These are phyloP conservation scores for Clonostachys rhizophaga DNA, from an alignment of 2,329 filamentous ascomycete genomes.

Conservation along the genomic window DNA sequence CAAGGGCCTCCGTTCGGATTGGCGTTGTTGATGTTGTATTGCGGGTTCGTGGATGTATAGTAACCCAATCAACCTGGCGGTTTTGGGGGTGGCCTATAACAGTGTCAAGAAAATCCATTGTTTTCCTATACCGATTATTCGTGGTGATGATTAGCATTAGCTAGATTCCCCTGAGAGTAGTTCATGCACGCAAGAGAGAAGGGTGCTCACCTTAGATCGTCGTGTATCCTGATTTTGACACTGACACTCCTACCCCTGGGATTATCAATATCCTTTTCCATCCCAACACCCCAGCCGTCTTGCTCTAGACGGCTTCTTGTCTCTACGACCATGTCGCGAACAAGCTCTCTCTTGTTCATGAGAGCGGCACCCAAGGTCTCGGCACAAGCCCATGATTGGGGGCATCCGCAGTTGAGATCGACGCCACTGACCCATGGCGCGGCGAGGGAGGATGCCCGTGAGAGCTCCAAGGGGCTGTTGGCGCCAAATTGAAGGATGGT, in stretches of 20 bases:
- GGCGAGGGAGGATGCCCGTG: conserved; percentile 57
- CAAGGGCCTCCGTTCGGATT: conserved; percentile 58
- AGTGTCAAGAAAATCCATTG: conserved; percentile 58
- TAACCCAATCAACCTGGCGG: conserved; percentile 61
- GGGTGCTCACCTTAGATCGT: conserved; percentile 45
- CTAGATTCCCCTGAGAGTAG: background rate
- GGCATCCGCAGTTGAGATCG: conserved; percentile 70
- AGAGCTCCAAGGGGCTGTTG: conserved; percentile 55
- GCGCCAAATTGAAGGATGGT: conserved; percentile 66
- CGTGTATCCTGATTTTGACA: conserved; percentile 67
- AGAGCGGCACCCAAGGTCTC: conserved; percentile 65
- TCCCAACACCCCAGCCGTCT: conserved; percentile 48
- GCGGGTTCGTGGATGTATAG: conserved; percentile 63
- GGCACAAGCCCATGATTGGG: conserved; percentile 68
- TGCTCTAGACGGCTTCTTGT: conserved; percentile 44
- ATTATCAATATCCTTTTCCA: conserved; percentile 33
- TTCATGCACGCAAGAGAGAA: background rate
- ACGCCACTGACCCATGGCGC: conserved; percentile 59
- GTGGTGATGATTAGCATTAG: conserved; percentile 1
- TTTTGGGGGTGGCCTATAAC: conserved; percentile 49
- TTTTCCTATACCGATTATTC: conserved; percentile 30
- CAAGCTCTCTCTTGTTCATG: conserved; percentile 60
- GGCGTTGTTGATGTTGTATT: conserved; percentile 56
- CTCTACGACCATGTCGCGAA: conserved; percentile 59
- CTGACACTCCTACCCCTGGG: conserved; percentile 54